A percentile compares a stretch with the other conserved stretches of the same genome.
phyloP scores from a whole-genome alignment of 768 basidiomycete species.

The Dacryopinax primogenitus region DNA sequence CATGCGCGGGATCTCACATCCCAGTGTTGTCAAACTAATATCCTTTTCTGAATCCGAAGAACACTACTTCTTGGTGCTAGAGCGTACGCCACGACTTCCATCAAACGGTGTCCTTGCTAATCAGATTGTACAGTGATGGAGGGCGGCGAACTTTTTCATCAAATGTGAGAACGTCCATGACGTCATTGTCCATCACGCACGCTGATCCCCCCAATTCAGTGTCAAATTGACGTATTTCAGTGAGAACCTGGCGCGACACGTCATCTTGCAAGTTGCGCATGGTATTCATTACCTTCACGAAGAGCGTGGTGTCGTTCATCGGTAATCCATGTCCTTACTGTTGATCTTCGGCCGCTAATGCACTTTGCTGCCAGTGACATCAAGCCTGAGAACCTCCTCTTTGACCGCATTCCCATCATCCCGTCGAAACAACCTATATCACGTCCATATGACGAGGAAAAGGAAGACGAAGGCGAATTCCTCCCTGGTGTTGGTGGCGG shows the following conservation, averaged over 20 bases:
- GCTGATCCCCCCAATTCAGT: constrained; percentile 16
- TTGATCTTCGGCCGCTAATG: background rate
- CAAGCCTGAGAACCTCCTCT: constrained; percentile 95
- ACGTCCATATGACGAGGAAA: constrained; percentile 93
- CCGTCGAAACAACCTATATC: constrained; percentile 63
- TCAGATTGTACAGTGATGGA: constrained; percentile 58
- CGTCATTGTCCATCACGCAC: background rate
- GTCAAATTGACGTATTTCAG: constrained; percentile 98
- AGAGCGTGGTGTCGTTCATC: constrained; percentile 94
- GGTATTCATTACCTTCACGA: constrained; percentile 94
- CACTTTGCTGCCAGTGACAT: constrained; percentile 48
- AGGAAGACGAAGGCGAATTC: constrained; percentile 97
- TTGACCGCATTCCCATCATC: constrained; percentile 80
- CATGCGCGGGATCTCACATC: constrained; percentile 88
- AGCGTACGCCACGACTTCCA: constrained; percentile 42
- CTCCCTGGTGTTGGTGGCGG: constrained; percentile 85
- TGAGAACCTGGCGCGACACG: constrained; percentile 92
- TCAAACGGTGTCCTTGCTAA: background rate
- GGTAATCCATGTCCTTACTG: constrained; percentile 30
- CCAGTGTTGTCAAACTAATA: constrained; percentile 81
- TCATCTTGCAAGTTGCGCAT: constrained; percentile 88
- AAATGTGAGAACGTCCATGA: constrained; percentile 38
- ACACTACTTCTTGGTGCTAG: constrained; percentile 87
- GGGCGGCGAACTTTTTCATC: constrained; percentile 96
- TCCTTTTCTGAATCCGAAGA: constrained; percentile 87